These are phyloP conservation scores for Yarrowia osloensis DNA, from an alignment of 805 yeast species.

Conservation along the genomic window DNA sequence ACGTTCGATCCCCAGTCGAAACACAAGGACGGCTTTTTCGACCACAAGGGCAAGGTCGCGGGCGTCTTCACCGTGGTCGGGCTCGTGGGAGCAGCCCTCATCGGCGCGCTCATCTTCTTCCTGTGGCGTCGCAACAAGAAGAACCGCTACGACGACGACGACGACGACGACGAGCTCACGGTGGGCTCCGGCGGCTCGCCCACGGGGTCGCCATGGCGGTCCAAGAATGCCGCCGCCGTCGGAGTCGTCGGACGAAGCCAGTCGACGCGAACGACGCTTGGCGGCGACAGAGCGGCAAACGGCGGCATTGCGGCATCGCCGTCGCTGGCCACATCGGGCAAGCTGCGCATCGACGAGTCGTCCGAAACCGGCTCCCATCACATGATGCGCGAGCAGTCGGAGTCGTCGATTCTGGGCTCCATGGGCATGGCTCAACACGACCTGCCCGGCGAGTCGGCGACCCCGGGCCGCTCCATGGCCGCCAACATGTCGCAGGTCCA, in stretches of 20 bases:
- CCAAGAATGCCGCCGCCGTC: background rate
- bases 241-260: background rate
- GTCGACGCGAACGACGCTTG: background rate
- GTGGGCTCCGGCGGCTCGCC: constrained; percentile 28
- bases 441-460: background rate
- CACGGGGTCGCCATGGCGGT: constrained; percentile 17
- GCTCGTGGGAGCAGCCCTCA: constrained; percentile 52
- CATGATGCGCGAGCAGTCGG: constrained; percentile 23
- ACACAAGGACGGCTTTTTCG: constrained; percentile 50
- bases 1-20: constrained; percentile 3
- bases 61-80: constrained; percentile 86
- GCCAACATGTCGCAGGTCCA: constrained; percentile 25
- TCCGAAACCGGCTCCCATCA: background rate
- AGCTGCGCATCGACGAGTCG: constrained; percentile 21
- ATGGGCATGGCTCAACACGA: background rate
- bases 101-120: constrained; percentile 48
- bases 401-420: constrained; percentile 5
- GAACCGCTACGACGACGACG: constrained; percentile 2
- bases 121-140: constrained; percentile 38
- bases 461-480: background rate
- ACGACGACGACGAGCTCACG: constrained; percentile 28
- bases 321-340: background rate
- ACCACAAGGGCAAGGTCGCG: constrained; percentile 73
- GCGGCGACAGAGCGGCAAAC: background rate
- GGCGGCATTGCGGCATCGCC: constrained; percentile 1